Evolutionary conservation across 169 alveolate genomes (phyloP).

Genomic region (Prorocentrum cordatum): DNA sequence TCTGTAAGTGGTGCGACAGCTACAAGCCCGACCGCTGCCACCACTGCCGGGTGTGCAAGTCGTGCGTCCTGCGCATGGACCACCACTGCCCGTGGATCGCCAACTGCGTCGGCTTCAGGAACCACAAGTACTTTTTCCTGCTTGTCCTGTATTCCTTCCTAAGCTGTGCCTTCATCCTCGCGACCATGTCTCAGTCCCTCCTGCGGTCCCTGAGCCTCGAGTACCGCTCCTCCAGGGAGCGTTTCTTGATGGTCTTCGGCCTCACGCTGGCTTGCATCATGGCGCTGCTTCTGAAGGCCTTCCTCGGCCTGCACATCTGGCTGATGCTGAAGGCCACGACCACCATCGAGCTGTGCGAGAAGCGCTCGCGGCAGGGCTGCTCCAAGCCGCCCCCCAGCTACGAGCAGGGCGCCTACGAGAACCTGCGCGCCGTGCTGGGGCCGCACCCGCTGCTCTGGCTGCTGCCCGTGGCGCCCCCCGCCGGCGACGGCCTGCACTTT

Average conservation of each 20-base stretch:
- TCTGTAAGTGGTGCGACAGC: background rate
- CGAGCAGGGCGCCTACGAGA: background rate
- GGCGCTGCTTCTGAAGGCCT: background rate
- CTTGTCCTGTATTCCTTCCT: too few relatives aligned
- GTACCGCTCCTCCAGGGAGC: too few relatives aligned
- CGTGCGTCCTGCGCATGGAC: slow-evolving; percentile 76
- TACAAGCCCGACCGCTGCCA: background rate
- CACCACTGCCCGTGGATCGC: slow-evolving; percentile 88
- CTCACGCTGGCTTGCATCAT: background rate
- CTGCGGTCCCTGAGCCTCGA: too few relatives aligned
- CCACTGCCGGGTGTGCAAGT: too few relatives aligned
- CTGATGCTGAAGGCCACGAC: background rate
- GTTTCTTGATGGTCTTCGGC: background rate
- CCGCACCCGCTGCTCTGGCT: background rate
- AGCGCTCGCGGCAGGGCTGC: background rate
- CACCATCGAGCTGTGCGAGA: background rate
- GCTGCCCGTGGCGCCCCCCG: background rate
- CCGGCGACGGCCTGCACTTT: background rate
- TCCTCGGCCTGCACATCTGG: background rate
- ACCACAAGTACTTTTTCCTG: slow-evolving; percentile 60
- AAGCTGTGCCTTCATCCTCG: background rate
- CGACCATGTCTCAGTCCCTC: background rate
- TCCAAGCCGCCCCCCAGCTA: background rate
- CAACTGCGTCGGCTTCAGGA: slow-evolving; percentile 81
- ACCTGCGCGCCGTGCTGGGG: background rate